Evolutionary conservation across 495 filamentous ascomycete species (phyloP).

Genomic region (Entonaema liquescens): DNA sequence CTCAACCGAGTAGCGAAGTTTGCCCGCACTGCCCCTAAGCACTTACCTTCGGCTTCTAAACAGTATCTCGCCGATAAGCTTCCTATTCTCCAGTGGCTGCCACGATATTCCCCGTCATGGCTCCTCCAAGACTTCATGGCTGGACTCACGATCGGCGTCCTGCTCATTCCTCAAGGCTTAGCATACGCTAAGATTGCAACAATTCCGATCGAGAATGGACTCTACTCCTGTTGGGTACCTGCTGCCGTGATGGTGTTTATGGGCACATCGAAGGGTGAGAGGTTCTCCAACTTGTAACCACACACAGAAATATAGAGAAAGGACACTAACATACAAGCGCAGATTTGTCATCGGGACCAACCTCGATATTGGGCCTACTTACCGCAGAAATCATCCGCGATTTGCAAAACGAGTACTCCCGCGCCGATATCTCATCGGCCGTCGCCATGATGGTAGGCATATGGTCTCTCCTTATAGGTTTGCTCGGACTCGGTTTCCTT

Average conservation of each 20-base stretch:
- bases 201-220: conserved; percentile 60
- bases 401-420: conserved; percentile 49
- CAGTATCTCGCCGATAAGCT: conserved; percentile 61
- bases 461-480: conserved; percentile 58
- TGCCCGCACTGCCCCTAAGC: conserved; percentile 37
- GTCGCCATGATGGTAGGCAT: conserved; percentile 62
- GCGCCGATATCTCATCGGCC: conserved; percentile 56
- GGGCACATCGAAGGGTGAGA: conserved; percentile 63
- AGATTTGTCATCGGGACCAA: conserved; percentile 63
- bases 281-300: neutral
- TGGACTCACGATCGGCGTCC: conserved; percentile 59
- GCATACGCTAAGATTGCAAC: conserved; percentile 63
- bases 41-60: conserved; percentile 50
- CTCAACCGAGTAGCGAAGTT: conserved; percentile 49
- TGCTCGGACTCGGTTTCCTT: conserved; percentile 61
- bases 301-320: neutral
- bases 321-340: neutral
- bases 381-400: conserved; percentile 58
- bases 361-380: conserved; percentile 60
- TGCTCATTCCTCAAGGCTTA: conserved; percentile 61
- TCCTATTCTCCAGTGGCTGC: conserved; percentile 62
- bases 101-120: conserved; percentile 58
- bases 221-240: conserved; percentile 64
- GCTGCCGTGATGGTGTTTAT: conserved; percentile 60
- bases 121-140: conserved; percentile 59